These are phyloP conservation scores for Aphanomyces euteiches DNA, from an alignment of 352 stramenopile species.

Conservation along the genomic window DNA sequence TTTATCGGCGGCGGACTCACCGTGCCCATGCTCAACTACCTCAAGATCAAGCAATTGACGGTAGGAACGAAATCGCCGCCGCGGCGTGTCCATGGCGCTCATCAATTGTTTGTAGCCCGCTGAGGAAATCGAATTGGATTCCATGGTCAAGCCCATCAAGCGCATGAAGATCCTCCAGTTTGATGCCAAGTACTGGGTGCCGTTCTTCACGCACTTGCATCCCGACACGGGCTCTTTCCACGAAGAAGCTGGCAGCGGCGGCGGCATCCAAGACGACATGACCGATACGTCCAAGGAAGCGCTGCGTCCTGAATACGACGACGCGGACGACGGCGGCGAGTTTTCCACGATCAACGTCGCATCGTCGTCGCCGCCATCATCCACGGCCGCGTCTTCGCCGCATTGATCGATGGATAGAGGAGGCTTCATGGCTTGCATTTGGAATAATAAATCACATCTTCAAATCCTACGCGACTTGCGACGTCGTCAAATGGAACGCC, in stretches of 20 bases:
- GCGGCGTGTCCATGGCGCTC: not conserved
- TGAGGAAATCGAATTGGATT: conserved; percentile 36
- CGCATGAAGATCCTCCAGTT: conserved; percentile 39
- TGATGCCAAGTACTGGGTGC: conserved; percentile 38
- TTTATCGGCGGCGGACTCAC: conserved; percentile 73
- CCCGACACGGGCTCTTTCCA: conserved; percentile 7
- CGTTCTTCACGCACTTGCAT: conserved; percentile 36
- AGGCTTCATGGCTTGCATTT: no score
- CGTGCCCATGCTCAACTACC: conserved; percentile 48
- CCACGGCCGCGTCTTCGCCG: no score
- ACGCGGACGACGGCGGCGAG: conserved; percentile 21
- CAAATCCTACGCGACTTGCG: not conserved
- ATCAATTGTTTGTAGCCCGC: conserved; percentile 7
- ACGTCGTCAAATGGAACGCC: not conserved
- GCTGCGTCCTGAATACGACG: conserved; percentile 22
- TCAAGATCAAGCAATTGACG: conserved; percentile 54
- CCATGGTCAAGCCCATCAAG: conserved; percentile 34
- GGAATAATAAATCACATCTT: not conserved
- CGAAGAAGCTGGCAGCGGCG: not conserved
- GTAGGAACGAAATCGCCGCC: not conserved
- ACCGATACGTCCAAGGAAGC: conserved; percentile 24
- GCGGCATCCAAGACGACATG: not conserved
- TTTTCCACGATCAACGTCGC: conserved; percentile 29
- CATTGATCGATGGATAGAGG: no score
- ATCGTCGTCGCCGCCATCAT: not conserved